Evolutionary conservation across 2,329 filamentous ascomycete genomes (phyloP).

Genomic region (Fusarium mexicanum): DNA sequence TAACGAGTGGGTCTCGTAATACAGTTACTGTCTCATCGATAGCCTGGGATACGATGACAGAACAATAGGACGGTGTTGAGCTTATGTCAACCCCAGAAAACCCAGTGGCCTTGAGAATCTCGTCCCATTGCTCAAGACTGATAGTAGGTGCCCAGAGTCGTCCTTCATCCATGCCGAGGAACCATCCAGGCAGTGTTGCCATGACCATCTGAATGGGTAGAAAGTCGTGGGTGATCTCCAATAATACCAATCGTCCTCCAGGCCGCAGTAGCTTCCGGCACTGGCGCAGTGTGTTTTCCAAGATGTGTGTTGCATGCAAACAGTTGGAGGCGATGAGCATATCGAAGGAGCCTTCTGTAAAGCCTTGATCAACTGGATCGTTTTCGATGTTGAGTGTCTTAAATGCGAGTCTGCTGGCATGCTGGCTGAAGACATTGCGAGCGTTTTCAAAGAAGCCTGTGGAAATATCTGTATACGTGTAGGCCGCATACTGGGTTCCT

Average conservation of each 20-base stretch:
- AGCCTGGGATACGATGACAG: background rate
- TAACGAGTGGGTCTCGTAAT: background rate
- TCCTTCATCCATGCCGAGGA: background rate
- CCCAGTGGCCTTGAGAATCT: background rate
- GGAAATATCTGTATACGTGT: constrained; percentile 11
- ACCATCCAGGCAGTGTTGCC: background rate
- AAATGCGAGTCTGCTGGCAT: background rate
- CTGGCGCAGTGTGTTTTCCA: background rate
- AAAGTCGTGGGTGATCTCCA: background rate
- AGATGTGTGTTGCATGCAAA: background rate
- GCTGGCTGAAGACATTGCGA: background rate
- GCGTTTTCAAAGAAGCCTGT: constrained; percentile 6
- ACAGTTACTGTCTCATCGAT: background rate
- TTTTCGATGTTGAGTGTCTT: constrained; percentile 1
- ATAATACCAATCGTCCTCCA: background rate
- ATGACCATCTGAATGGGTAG: background rate
- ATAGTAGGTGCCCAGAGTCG: background rate
- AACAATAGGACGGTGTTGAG: background rate
- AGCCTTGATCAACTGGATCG: background rate
- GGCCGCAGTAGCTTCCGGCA: background rate
- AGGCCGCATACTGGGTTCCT: background rate
- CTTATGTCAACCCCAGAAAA: background rate
- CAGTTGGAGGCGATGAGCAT: background rate
- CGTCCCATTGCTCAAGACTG: background rate
- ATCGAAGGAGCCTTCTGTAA: background rate